A percentile compares a stretch with the other conserved stretches of the same genome.
These are phyloP conservation scores for Conticribra weissflogii DNA, from an alignment of 108 stramenopile genomes.

Conservation along the genomic window DNA sequence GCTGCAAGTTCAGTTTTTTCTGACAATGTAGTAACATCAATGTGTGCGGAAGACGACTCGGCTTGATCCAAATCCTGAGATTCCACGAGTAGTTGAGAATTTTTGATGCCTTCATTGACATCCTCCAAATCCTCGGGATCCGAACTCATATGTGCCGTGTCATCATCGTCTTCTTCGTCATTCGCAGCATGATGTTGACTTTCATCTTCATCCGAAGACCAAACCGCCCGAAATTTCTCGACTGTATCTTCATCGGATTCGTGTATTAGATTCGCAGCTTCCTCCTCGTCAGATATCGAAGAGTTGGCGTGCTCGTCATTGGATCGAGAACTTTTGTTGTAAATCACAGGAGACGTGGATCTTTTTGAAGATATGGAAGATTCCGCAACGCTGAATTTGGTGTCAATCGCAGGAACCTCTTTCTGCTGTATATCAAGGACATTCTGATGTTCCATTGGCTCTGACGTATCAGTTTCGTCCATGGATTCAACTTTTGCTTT, in stretches of 20 bases:
- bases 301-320: not conserved
- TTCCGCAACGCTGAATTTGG: not conserved
- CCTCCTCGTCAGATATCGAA: not conserved
- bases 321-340: not conserved
- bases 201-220: conserved; percentile 5
- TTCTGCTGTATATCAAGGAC: not conserved
- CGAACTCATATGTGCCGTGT: too few relatives aligned
- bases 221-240: conserved; percentile 11
- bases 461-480: not conserved
- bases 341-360: not conserved
- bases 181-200: not conserved
- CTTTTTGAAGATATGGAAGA: not conserved
- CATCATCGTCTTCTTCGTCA: conserved; percentile 14
- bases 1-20: not conserved
- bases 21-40: not conserved
- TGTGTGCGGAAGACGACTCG: not conserved
- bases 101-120: not conserved
- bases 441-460: conserved; percentile 17
- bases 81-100: not conserved
- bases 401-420: not conserved
- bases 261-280: not conserved
- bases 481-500: conserved; percentile 6
- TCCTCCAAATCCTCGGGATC: too few relatives aligned
- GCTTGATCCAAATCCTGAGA: not conserved
- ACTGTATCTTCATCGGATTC: conserved; percentile 5